phyloP scores from a whole-genome alignment of 2,329 filamentous ascomycete genomes.

The Onygena corvina region DNA sequence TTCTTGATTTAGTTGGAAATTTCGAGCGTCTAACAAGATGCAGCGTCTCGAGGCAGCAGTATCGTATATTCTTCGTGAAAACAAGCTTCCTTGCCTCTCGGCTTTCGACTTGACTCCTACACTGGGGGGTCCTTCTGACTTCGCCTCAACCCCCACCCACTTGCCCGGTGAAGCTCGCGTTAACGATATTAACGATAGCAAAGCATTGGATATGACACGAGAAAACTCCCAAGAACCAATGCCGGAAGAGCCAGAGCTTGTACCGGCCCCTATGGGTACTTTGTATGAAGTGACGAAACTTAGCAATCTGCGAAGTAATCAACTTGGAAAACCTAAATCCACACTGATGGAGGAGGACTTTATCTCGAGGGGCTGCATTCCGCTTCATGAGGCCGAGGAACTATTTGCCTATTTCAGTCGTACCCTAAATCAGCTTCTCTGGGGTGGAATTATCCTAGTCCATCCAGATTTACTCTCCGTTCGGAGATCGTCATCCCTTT shows the following conservation, averaged over 20 bases:
- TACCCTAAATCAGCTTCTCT: conserved; percentile 41
- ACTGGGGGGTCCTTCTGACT: conserved; percentile 17
- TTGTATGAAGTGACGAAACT: conserved; percentile 45
- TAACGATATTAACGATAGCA: background rate
- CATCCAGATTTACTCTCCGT: conserved; percentile 42
- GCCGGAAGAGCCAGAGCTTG: conserved; percentile 32
- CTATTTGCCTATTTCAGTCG: conserved; percentile 42
- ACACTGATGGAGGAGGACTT: conserved; percentile 38
- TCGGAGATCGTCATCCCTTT: conserved; percentile 43
- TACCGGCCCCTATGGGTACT: conserved; percentile 43
- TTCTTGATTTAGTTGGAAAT: conserved; percentile 32
- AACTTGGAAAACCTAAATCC: conserved; percentile 26
- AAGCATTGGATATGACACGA: conserved; percentile 33
- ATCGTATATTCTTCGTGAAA: conserved; percentile 34
- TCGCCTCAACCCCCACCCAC: background rate
- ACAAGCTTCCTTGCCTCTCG: conserved; percentile 31
- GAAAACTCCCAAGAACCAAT: conserved; percentile 36
- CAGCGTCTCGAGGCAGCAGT: conserved; percentile 36
- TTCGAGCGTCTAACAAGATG: conserved; percentile 32
- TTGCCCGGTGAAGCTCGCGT: background rate
- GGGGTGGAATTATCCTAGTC: conserved; percentile 41
- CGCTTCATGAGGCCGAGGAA: conserved; percentile 40
- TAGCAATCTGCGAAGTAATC: conserved; percentile 31
- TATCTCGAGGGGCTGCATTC: conserved; percentile 39
- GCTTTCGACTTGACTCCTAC: background rate